Evolutionary conservation across 1,284 basidiomycete species (phyloP).

Genomic region (Pholiota adiposa): DNA sequence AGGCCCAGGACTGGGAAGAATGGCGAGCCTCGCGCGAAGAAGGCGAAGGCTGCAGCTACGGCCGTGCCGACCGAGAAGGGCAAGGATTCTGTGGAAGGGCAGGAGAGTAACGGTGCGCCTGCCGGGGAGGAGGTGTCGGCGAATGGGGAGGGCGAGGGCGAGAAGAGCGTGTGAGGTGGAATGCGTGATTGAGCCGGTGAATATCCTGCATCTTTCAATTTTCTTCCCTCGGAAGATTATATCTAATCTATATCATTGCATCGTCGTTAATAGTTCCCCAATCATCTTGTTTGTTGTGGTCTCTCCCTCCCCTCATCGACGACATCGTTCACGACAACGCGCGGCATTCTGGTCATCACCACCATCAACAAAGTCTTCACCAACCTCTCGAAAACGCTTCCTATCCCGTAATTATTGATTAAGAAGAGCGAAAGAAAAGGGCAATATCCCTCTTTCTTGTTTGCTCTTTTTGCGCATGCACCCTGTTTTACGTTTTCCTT

Average conservation of each 20-base stretch:
- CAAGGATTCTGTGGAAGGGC: not conserved
- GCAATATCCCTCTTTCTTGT: not conserved
- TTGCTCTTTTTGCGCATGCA: conserved; percentile 1
- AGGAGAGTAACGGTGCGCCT: not conserved
- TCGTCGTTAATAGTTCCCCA: not conserved
- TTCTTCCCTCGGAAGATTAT: not conserved
- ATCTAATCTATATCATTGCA: conserved; percentile 1
- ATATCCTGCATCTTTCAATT: not conserved
- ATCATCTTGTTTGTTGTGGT: not conserved
- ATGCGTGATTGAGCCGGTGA: not conserved
- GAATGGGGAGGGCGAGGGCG: not conserved
- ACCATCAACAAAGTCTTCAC: not conserved
- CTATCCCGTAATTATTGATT: not conserved
- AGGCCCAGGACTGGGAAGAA: conserved; percentile 27
- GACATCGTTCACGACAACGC: not conserved
- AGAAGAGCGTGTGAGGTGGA: not conserved
- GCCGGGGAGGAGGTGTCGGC: not conserved
- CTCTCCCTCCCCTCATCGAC: not conserved
- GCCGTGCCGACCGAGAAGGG: not conserved
- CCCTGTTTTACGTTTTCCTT: conserved; percentile 4
- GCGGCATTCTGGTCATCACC: not conserved
- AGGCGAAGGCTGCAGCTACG: conserved; percentile 24
- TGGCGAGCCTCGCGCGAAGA: conserved; percentile 36
- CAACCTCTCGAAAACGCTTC: not conserved
- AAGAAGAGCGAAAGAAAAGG: not conserved